Evolutionary conservation across 306 rosid species (phyloP).

Genomic region (Cicer judaicum): DNA sequence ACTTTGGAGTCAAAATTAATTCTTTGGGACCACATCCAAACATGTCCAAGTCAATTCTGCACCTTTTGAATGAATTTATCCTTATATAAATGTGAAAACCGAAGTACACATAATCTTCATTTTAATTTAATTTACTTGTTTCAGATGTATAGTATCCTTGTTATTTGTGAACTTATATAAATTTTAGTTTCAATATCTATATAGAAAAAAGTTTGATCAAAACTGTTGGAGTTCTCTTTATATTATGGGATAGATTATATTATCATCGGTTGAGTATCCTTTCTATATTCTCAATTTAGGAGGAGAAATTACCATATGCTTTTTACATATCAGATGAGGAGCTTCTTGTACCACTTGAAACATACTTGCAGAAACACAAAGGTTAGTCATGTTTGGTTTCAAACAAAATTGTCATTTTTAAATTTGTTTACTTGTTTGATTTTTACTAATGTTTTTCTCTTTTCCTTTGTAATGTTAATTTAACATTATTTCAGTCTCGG

Average conservation of each 20-base stretch:
- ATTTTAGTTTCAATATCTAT: too few species aligned
- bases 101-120: too few species aligned
- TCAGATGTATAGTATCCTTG: too few species aligned
- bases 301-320: slow-evolving; percentile 88
- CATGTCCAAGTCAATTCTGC: too few species aligned
- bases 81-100: too few species aligned
- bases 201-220: too few species aligned
- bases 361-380: slow-evolving; percentile 82
- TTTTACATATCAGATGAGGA: slow-evolving; percentile 84
- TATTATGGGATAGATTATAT: not conserved
- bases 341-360: slow-evolving; percentile 72
- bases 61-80: too few species aligned
- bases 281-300: slow-evolving; percentile 52
- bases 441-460: not conserved
- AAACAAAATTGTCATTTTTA: not conserved
- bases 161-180: too few species aligned
- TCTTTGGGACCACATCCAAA: too few species aligned
- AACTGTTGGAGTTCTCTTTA: too few species aligned
- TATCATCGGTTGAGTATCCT: not conserved
- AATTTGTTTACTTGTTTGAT: not conserved
- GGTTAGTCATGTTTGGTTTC: slow-evolving; percentile 49
- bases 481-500: slow-evolving; percentile 68
- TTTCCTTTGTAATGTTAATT: not conserved
- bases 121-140: too few species aligned
- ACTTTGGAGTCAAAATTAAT: too few species aligned